Percentiles rank a stretch among this genome's conserved stretches.
Conservation (phyloP, 345 rosid genomes). For the Melaleuca quinquenervia region DNA sequence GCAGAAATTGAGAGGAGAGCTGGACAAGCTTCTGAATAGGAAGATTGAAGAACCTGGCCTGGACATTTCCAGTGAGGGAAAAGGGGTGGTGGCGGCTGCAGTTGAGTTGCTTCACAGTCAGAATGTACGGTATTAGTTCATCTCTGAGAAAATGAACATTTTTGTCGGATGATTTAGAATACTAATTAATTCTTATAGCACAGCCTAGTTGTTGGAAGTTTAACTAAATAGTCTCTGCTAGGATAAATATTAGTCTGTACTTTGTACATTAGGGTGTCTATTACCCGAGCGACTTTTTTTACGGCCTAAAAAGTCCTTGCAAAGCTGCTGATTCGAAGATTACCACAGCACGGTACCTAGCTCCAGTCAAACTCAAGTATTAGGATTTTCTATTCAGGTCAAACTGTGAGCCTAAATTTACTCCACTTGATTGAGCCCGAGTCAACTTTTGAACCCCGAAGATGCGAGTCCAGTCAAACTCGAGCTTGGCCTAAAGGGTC, state of each 20-base stretch:
- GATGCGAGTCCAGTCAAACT: background rate
- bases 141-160: background rate
- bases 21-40: conserved; percentile 66
- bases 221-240: background rate
- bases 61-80: conserved; percentile 66
- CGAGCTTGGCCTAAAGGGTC: background rate
- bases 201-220: background rate
- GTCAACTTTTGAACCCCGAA: background rate
- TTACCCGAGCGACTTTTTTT: background rate
- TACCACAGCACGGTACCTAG: too few species aligned
- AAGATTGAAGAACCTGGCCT: conserved; percentile 85
- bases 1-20: conserved; percentile 76
- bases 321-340: background rate
- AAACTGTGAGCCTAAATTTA: background rate
- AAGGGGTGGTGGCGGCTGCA: conserved; percentile 81
- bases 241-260: background rate
- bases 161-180: background rate
- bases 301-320: background rate
- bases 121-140: conserved; percentile 9
- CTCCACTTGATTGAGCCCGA: background rate
- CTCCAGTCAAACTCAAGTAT: too few species aligned
- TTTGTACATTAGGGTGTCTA: background rate
- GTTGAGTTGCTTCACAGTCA: conserved; percentile 68
- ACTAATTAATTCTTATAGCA: background rate
- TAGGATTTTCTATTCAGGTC: background rate